Conservation (phyloP, 208 protist species). For the Endotrypanum monterogeii region DNA sequence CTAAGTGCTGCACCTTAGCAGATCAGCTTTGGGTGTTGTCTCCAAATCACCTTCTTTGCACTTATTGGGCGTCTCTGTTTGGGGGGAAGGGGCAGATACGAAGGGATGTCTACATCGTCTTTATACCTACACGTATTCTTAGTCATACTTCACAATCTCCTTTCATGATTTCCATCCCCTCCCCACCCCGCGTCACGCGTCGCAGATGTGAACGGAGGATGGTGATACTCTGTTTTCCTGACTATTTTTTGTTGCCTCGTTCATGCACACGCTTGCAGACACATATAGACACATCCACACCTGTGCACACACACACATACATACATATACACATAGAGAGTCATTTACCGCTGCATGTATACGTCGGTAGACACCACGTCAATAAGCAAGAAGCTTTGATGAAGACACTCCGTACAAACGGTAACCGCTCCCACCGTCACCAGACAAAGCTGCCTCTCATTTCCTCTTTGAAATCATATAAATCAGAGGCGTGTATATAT, state of each 20-base stretch:
- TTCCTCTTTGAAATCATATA: too few species aligned
- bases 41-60: too few species aligned
- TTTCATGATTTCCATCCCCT: not conserved
- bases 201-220: not conserved
- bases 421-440: not conserved
- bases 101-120: too few species aligned
- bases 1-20: too few species aligned
- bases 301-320: not conserved
- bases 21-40: too few species aligned
- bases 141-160: not conserved
- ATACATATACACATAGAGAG: not conserved
- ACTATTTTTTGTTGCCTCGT: too few species aligned
- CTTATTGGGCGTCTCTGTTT: too few species aligned
- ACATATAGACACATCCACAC: not conserved
- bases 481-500: too few species aligned
- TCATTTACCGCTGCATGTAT: not conserved
- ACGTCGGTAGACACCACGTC: not conserved
- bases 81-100: too few species aligned
- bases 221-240: not conserved
- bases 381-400: not conserved
- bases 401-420: not conserved
- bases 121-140: not conserved
- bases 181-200: not conserved
- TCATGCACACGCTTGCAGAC: too few species aligned
- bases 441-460: not conserved